Conservation (phyloP, 2,329 filamentous ascomycete species). For the Clonostachys chloroleuca region DNA sequence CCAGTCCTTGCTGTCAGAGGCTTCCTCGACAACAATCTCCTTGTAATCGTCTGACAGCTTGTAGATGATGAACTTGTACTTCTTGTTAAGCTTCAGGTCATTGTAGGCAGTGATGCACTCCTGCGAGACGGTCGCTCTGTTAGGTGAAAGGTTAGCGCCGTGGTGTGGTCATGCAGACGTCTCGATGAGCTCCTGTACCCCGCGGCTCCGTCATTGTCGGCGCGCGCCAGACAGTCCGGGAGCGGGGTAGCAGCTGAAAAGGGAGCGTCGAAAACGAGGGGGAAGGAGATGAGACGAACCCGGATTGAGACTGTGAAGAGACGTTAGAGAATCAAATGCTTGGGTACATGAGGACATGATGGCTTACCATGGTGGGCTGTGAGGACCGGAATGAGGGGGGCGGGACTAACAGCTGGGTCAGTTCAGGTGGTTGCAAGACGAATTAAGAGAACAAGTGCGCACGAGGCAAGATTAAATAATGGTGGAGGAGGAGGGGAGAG, state of each 20-base stretch:
- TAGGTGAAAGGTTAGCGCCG: conserved; percentile 13
- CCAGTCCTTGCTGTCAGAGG: conserved; percentile 63
- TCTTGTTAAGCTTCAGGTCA: conserved; percentile 78
- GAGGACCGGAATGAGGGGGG: conserved; percentile 5
- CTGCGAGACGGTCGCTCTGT: conserved; percentile 66
- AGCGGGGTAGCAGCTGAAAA: conserved; percentile 3
- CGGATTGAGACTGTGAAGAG: conserved; percentile 58
- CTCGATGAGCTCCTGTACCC: not conserved
- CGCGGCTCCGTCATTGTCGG: not conserved
- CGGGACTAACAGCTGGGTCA: not conserved
- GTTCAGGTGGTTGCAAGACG: not conserved
- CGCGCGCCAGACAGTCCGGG: not conserved
- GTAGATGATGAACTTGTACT: conserved; percentile 83
- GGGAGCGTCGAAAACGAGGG: conserved; percentile 4
- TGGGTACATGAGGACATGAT: conserved; percentile 2
- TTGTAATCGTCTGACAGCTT: conserved; percentile 82
- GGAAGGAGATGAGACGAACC: conserved; percentile 43
- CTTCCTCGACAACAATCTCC: conserved; percentile 76
- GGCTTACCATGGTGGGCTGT: conserved; percentile 32
- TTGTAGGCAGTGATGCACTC: conserved; percentile 73
- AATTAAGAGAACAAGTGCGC: not conserved
- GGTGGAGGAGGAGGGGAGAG: conserved; percentile 13
- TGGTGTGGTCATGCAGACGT: not conserved
- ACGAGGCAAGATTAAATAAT: conserved; percentile 3
- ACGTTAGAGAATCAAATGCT: conserved; percentile 8